These are phyloP conservation scores for Xylaria bambusicola DNA, from an alignment of 495 filamentous ascomycete genomes.

Conservation along the genomic window DNA sequence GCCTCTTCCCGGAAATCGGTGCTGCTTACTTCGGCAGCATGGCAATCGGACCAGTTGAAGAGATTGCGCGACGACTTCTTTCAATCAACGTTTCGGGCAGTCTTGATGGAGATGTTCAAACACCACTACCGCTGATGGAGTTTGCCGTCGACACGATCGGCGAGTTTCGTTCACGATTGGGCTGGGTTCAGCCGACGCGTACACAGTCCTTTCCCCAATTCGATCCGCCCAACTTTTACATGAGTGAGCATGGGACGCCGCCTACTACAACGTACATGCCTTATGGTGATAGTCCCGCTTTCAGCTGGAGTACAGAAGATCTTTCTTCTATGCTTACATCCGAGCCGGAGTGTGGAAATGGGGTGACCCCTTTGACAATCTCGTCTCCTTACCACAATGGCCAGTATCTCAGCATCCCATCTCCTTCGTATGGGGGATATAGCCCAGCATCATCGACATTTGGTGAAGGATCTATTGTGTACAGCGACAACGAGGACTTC, in stretches of 20 bases:
- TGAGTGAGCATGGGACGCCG: slow-evolving; percentile 42
- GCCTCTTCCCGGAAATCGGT: slow-evolving; percentile 86
- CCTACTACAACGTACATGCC: slow-evolving; percentile 43
- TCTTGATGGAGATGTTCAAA: slow-evolving; percentile 48
- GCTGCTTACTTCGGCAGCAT: slow-evolving; percentile 82
- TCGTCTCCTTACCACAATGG: slow-evolving; percentile 49
- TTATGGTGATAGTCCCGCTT: slow-evolving; percentile 52
- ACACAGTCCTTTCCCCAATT: slow-evolving; percentile 59
- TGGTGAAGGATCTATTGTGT: slow-evolving; percentile 51
- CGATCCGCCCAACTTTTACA: slow-evolving; percentile 47
- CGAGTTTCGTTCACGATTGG: slow-evolving; percentile 63
- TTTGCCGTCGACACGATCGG: slow-evolving; percentile 63
- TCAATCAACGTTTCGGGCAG: slow-evolving; percentile 48
- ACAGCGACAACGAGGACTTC: slow-evolving; percentile 57
- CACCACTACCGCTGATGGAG: slow-evolving; percentile 59
- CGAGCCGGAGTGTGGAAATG: slow-evolving; percentile 40
- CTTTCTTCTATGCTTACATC: slow-evolving; percentile 47
- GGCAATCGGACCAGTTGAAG: slow-evolving; percentile 72
- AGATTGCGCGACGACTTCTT: slow-evolving; percentile 67
- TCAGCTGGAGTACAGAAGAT: slow-evolving; percentile 60
- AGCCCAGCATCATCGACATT: slow-evolving; percentile 58
- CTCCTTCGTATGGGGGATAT: slow-evolving; percentile 54
- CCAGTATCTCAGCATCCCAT: slow-evolving; percentile 59
- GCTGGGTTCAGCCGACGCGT: slow-evolving; percentile 56
- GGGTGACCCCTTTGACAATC: slow-evolving; percentile 51